Percentiles rank a stretch among this genome's conserved stretches.
Conservation (phyloP, 1,284 basidiomycete genomes). For the Naganishia sp. region DNA sequence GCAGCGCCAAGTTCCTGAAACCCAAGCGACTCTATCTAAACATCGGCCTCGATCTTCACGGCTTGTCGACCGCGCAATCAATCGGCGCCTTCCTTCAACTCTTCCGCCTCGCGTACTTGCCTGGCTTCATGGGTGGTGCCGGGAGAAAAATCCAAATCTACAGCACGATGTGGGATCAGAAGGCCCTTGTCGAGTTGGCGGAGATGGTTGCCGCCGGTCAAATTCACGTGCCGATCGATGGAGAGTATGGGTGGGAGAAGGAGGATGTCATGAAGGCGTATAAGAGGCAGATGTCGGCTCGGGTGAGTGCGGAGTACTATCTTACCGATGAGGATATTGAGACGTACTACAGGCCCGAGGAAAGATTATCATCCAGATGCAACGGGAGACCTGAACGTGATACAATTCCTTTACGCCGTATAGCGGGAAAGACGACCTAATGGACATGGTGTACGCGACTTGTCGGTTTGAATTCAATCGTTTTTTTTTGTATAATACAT, state of each 20-base stretch:
- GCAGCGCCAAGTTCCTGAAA: constrained; percentile 12
- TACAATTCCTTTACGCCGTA: too few relatives aligned
- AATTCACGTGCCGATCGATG: constrained; percentile 25
- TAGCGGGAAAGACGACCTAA: too few relatives aligned
- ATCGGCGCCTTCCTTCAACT: constrained; percentile 9
- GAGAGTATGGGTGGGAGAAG: constrained; percentile 33
- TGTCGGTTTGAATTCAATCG: too few relatives aligned
- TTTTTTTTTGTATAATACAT: too few relatives aligned
- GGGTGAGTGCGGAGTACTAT: constrained; percentile 6
- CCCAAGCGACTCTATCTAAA: constrained; percentile 23
- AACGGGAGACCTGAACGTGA: not conserved
- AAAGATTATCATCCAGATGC: constrained; percentile 33
- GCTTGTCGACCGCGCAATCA: constrained; percentile 1
- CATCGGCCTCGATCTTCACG: constrained; percentile 24
- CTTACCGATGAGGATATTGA: not conserved
- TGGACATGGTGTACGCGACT: too few relatives aligned
- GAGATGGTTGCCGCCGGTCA: constrained; percentile 22
- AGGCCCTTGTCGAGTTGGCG: constrained; percentile 10
- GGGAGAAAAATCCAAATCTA: constrained; percentile 28
- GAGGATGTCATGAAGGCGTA: constrained; percentile 32
- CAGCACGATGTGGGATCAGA: constrained; percentile 9
- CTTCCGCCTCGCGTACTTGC: not conserved
- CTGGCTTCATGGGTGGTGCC: constrained; percentile 24
- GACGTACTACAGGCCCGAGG: constrained; percentile 21
- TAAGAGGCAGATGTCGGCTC: constrained; percentile 24